phyloP scores from a whole-genome alignment of 257 asterid species.

The Solanum paucissectum region DNA sequence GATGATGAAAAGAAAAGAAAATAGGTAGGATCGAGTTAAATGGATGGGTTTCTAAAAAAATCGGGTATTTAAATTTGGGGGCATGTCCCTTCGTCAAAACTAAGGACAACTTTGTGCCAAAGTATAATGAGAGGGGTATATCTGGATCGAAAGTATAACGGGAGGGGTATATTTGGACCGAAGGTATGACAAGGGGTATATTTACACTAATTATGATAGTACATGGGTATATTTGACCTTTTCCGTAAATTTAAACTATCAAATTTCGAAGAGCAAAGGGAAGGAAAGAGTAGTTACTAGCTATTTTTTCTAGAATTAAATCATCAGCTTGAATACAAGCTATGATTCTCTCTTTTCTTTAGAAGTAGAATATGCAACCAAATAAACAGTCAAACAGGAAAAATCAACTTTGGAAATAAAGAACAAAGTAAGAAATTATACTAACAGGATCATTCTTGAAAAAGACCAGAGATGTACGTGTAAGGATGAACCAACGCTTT shows the following conservation, averaged over 20 bases:
- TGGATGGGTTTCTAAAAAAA: neutral
- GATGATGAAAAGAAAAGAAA: neutral
- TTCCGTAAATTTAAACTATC: neutral
- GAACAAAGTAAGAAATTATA: constrained; percentile 2
- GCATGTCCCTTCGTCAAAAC: neutral
- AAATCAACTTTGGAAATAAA: neutral
- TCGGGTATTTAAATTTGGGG: neutral
- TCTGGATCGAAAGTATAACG: too few relatives aligned
- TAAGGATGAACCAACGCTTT: constrained; percentile 92
- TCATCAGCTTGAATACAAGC: neutral
- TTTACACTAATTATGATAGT: neutral
- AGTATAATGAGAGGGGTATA: neutral
- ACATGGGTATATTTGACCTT: neutral
- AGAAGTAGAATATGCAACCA: neutral
- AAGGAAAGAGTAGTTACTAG: neutral
- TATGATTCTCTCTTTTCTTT: neutral
- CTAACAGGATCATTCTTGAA: constrained; percentile 95
- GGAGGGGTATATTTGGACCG: neutral
- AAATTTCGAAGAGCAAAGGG: neutral
- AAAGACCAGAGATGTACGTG: constrained; percentile 93
- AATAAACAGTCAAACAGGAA: neutral
- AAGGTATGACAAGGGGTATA: neutral
- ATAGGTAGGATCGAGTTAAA: neutral
- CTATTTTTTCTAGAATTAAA: neutral
- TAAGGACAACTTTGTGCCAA: neutral